phyloP scores from a whole-genome alignment of 768 basidiomycete genomes.

The Phlegmacium glaucopus region DNA sequence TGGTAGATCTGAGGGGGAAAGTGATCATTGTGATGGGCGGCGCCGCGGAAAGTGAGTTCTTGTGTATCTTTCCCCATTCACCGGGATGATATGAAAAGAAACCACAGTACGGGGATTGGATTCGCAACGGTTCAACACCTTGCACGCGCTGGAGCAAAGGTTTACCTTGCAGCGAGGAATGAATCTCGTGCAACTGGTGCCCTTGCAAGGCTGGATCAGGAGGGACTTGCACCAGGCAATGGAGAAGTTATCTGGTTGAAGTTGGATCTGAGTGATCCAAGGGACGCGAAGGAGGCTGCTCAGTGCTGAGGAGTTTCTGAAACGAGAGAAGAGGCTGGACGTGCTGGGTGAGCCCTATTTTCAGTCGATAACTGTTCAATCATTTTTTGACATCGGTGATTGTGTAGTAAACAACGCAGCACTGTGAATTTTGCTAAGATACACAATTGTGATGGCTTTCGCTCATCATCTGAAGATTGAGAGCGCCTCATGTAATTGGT shows the following conservation, averaged over 20 bases:
- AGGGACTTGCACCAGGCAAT: conserved; percentile 40
- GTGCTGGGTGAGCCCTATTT: conserved; percentile 40
- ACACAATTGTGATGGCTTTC: background rate
- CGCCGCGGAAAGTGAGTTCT: conserved; percentile 52
- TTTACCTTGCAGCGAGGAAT: conserved; percentile 54
- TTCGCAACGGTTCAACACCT: conserved; percentile 46
- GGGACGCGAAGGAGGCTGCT: conserved; percentile 43
- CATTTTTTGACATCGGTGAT: background rate
- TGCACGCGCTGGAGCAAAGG: conserved; percentile 51
- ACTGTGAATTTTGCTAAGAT: conserved; percentile 28
- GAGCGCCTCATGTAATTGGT: conserved; percentile 6
- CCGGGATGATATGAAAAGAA: background rate
- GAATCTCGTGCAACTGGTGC: conserved; percentile 44
- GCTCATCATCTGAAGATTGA: background rate
- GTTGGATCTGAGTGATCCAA: conserved; percentile 49
- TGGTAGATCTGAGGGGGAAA: conserved; percentile 49
- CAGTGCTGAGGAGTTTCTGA: conserved; percentile 48
- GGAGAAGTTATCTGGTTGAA: conserved; percentile 48
- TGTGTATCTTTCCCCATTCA: background rate
- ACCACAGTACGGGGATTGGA: conserved; percentile 20
- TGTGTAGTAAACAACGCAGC: conserved; percentile 54
- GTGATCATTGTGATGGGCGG: conserved; percentile 48
- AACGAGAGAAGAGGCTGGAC: conserved; percentile 50
- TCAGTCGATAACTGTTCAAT: background rate
- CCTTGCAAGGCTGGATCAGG: conserved; percentile 40